Evolutionary conservation across 2,329 filamentous ascomycete genomes (phyloP).

Genomic region (Fonsecaea nubica): DNA sequence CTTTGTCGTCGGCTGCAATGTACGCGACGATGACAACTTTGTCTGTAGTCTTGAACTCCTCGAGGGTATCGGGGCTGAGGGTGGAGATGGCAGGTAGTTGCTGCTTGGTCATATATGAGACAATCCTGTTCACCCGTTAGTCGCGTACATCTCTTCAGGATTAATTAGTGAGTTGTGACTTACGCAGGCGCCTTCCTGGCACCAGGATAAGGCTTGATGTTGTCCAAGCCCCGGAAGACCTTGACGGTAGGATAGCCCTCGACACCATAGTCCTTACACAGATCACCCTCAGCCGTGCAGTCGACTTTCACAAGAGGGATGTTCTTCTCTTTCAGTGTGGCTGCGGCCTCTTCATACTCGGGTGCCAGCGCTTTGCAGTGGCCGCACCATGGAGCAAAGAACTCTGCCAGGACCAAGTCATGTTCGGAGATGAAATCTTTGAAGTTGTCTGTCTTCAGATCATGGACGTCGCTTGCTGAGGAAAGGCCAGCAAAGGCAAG

Average conservation of each 20-base stretch:
- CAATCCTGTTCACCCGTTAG: slow-evolving; percentile 55
- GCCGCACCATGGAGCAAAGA: slow-evolving; percentile 96
- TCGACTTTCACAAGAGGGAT: slow-evolving; percentile 64
- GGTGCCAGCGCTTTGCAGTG: slow-evolving; percentile 95
- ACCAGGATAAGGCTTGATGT: slow-evolving; percentile 81
- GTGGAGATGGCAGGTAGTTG: slow-evolving; percentile 88
- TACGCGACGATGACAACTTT: slow-evolving; percentile 95
- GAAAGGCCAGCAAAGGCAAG: slow-evolving; percentile 50
- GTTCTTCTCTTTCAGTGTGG: slow-evolving; percentile 56
- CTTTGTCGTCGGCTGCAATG: slow-evolving; percentile 79
- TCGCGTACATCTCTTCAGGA: slow-evolving; percentile 34
- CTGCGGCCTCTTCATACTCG: slow-evolving; percentile 58
- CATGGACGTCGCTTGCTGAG: slow-evolving; percentile 75
- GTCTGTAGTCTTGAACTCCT: slow-evolving; percentile 97
- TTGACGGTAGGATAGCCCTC: slow-evolving; percentile 99
- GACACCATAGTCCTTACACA: slow-evolving; percentile 88
- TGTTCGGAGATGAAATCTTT: slow-evolving; percentile 83
- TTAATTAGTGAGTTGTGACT: slow-evolving; percentile 40
- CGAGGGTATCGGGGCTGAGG: slow-evolving; percentile 79
- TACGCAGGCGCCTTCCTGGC: slow-evolving; percentile 82
- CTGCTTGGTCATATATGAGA: slow-evolving; percentile 98
- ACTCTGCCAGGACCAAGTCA: slow-evolving; percentile 91
- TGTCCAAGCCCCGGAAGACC: slow-evolving; percentile 92
- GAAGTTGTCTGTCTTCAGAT: slow-evolving; percentile 86
- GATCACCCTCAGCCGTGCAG: slow-evolving; percentile 91